Percentiles rank a stretch among this genome's conserved stretches.
Evolutionary conservation across 192 early-diverging fungal species (phyloP).

Genomic region (Chytriomyces sp.): DNA sequence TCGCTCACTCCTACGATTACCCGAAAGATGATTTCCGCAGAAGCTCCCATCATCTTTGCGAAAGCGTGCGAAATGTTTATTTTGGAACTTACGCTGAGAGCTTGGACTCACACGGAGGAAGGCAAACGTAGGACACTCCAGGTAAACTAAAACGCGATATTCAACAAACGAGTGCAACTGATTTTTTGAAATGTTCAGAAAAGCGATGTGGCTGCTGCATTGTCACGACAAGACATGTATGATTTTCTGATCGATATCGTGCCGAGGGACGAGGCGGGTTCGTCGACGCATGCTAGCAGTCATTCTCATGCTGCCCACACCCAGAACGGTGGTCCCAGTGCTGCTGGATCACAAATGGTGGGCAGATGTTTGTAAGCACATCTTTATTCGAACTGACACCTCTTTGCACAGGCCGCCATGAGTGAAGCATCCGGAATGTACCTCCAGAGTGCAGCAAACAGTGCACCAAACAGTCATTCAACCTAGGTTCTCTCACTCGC

Average conservation of each 20-base stretch:
- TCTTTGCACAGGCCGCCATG: too few relatives aligned
- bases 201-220: constrained; percentile 86
- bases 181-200: constrained; percentile 43
- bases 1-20: background rate
- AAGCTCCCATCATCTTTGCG: constrained; percentile 92
- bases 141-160: constrained; percentile 12
- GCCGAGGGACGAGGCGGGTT: constrained; percentile 75
- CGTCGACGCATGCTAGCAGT: background rate
- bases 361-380: too few relatives aligned
- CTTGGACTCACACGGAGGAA: constrained; percentile 94
- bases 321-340: constrained; percentile 40
- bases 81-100: constrained; percentile 74
- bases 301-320: background rate
- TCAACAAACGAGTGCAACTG: background rate
- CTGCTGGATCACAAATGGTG: background rate
- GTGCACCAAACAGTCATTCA: too few relatives aligned
- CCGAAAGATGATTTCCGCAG: constrained; percentile 68
- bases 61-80: constrained; percentile 99
- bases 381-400: too few relatives aligned
- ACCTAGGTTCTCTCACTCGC: too few relatives aligned
- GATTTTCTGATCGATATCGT: constrained; percentile 98
- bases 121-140: constrained; percentile 96
- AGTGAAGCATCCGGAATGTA: too few relatives aligned
- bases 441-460: too few relatives aligned
- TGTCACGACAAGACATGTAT: constrained; percentile 90